These are phyloP conservation scores for Ogataea polymorpha DNA, from an alignment of 805 yeast species.

Conservation along the genomic window DNA sequence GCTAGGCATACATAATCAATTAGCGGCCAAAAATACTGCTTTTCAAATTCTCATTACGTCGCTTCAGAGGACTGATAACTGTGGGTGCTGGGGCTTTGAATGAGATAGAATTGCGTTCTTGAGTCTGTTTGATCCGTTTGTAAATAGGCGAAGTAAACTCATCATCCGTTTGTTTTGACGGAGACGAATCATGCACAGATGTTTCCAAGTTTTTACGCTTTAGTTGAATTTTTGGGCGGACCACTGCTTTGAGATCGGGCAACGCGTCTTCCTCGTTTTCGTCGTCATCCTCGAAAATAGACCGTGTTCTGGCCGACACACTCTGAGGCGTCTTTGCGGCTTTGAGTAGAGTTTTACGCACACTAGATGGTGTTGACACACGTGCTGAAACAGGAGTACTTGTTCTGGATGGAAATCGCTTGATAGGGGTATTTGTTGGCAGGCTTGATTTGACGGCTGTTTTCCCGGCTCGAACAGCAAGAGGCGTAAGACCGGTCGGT, in stretches of 20 bases:
- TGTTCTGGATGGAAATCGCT: background rate
- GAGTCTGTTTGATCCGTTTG: constrained; percentile 16
- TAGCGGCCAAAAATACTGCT: constrained; percentile 19
- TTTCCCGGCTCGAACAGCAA: background rate
- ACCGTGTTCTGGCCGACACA: background rate
- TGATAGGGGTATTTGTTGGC: background rate
- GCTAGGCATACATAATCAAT: constrained; percentile 32
- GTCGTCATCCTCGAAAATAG: constrained; percentile 8
- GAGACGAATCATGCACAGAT: constrained; percentile 10
- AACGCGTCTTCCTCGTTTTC: constrained; percentile 4
- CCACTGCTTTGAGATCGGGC: constrained; percentile 2
- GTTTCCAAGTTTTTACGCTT: constrained; percentile 4
- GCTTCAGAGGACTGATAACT: constrained; percentile 25
- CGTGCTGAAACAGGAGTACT: background rate
- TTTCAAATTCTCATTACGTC: constrained; percentile 17
- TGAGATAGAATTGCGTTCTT: constrained; percentile 5
- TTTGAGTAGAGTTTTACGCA: constrained; percentile 2
- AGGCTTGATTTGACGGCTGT: background rate
- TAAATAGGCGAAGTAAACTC: constrained; percentile 20
- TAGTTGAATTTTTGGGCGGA: constrained; percentile 4
- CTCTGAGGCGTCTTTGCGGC: constrained; percentile 1
- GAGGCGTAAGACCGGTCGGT: background rate
- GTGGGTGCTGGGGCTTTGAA: constrained; percentile 4
- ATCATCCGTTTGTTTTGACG: constrained; percentile 9
- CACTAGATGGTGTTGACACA: constrained; percentile 1